phyloP scores from a whole-genome alignment of 2,329 filamentous ascomycete species.

The Fusarium aywerte region DNA sequence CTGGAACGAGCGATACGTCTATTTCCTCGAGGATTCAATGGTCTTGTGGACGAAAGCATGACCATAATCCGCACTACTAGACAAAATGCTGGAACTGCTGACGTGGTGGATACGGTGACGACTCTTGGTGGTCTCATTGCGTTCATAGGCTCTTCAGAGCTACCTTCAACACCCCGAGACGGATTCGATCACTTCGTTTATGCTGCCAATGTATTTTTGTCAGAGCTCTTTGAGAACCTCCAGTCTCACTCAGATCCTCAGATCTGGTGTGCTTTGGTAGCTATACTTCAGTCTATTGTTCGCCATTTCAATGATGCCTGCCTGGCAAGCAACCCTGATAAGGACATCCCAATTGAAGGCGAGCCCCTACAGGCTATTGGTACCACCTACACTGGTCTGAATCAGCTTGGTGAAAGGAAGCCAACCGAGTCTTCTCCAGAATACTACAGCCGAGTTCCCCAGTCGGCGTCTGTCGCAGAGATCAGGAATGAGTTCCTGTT shows the following conservation, averaged over 20 bases:
- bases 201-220: slow-evolving; percentile 51
- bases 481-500: slow-evolving; percentile 54
- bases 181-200: slow-evolving; percentile 56
- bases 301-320: slow-evolving; percentile 58
- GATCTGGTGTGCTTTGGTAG: slow-evolving; percentile 54
- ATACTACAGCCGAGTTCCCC: slow-evolving; percentile 3
- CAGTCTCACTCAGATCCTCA: slow-evolving; percentile 47
- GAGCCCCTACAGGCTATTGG: slow-evolving; percentile 42
- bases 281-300: slow-evolving; percentile 51
- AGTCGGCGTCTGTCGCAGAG: slow-evolving; percentile 43
- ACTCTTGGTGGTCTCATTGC: slow-evolving; percentile 58
- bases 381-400: slow-evolving; percentile 47
- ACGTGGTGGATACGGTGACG: slow-evolving; percentile 47
- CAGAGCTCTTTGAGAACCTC: slow-evolving; percentile 53
- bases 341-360: slow-evolving; percentile 30
- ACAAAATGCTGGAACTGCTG: slow-evolving; percentile 23
- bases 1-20: slow-evolving; percentile 54
- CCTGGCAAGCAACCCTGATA: slow-evolving; percentile 38
- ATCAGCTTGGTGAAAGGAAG: slow-evolving; percentile 27
- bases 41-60: slow-evolving; percentile 48
- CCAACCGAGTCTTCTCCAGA: neutral
- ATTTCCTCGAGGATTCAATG: slow-evolving; percentile 52
- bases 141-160: slow-evolving; percentile 61
- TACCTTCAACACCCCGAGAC: slow-evolving; percentile 44
- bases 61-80: slow-evolving; percentile 44